Base-by-base conservation (phyloP, 2,329 filamentous ascomycete species). In the Biscogniauxia marginata region DNA sequence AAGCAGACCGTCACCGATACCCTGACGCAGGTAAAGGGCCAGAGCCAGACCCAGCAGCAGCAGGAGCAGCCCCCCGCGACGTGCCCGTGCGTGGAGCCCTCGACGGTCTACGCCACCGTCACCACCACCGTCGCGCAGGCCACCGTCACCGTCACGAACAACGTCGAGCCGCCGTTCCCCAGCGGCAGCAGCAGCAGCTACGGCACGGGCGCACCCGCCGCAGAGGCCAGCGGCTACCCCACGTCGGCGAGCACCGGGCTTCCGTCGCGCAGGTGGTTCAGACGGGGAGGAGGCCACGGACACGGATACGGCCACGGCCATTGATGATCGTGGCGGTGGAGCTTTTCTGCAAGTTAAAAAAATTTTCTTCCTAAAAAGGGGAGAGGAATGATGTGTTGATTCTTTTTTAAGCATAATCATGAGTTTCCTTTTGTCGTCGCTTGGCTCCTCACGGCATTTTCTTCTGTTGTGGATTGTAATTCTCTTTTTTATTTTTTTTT, bases 151-250 rank as follows among this genome's bases (percentile, higher is more conserved):
- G 53, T 63, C n/a, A 65, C 65, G 16, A 64, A 55, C 21, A 69
- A 65, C 2, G 61, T 67, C 7, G 48, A 69, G 51, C 67, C 68
- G 47, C 66, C 66, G n/a, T 68, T 58, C 54, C 64, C 66, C 6
- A 64, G 50, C 20, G 51, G 52, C 18, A 60, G 63, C 45, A 34
- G 58, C n/a, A 64, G 56, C 18, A 62, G 19, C 9, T 53, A 39
- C n/a, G 49, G 49, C 18, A 47, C 49, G 13, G 49, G 30, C 7
- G 21, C 22, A 11, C 21, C 23, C n/a, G 21, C 20, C 48, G 24
- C 16, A 7, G n/a, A 18, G 13, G 20, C 9, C 16, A 34, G n/a
- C n/a, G n/a, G n/a, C n/a, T n/a, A n/a, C n/a, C n/a, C 18, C 2
- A 44, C 34, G 30, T n/a, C 30, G 4, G 45, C 39, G 39, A 6